Evolutionary conservation across 2,329 filamentous ascomycete genomes (phyloP).

Genomic region (Dothistroma septosporum): DNA sequence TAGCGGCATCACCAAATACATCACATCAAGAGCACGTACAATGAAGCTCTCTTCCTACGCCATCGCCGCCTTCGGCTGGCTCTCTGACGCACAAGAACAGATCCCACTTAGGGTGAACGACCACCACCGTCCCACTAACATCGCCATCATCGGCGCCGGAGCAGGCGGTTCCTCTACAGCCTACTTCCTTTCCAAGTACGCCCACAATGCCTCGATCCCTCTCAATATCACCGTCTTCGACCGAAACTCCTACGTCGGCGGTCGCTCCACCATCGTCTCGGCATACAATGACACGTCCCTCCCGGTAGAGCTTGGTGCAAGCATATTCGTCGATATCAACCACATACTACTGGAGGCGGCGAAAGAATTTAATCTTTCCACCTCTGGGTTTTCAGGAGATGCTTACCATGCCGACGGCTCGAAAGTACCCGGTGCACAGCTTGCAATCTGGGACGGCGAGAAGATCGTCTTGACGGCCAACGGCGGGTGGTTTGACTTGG

Average conservation of each 20-base stretch:
- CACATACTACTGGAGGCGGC: constrained; percentile 73
- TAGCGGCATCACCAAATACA: neutral
- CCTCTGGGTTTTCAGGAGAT: constrained; percentile 25
- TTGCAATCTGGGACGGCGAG: constrained; percentile 82
- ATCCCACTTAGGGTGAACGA: constrained; percentile 11
- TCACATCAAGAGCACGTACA: neutral
- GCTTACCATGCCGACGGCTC: constrained; percentile 32
- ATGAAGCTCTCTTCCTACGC: constrained; percentile 6
- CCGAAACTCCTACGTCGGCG: constrained; percentile 70
- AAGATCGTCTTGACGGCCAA: constrained; percentile 65
- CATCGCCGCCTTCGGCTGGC: neutral
- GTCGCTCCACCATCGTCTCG: constrained; percentile 79
- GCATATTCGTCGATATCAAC: constrained; percentile 85
- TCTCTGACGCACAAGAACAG: constrained; percentile 10
- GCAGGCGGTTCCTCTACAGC: constrained; percentile 83
- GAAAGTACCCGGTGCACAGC: constrained; percentile 49
- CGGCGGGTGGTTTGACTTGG: constrained; percentile 74
- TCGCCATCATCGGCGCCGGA: constrained; percentile 59
- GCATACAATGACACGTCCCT: constrained; percentile 63
- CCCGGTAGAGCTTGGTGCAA: constrained; percentile 82
- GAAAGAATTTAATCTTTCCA: constrained; percentile 63
- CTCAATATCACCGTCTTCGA: constrained; percentile 88
- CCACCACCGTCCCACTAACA: constrained; percentile 11
- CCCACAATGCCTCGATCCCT: constrained; percentile 54
- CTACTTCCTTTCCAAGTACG: constrained; percentile 73